Conservation (phyloP, 345 rosid genomes). For the Syzygium aqueum region DNA sequence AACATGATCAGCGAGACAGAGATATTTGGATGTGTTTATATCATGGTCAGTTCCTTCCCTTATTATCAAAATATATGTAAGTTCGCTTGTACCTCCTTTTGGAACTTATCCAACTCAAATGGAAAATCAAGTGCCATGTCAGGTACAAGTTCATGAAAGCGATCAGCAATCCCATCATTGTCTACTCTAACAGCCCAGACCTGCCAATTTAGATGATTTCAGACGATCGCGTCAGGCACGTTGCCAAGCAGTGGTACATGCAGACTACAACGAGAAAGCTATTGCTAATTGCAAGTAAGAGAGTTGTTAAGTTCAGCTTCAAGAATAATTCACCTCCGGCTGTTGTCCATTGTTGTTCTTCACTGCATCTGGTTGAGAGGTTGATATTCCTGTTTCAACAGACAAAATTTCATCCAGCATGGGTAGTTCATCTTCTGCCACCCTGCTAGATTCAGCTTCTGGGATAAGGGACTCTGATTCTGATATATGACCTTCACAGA, state of each 20-base stretch:
- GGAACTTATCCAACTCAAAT: slow-evolving; percentile 84
- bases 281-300: background rate
- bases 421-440: slow-evolving; percentile 30
- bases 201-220: slow-evolving; percentile 22
- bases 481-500: slow-evolving; percentile 26
- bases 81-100: slow-evolving; percentile 57
- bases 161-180: slow-evolving; percentile 63
- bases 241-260: background rate
- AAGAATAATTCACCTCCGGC: slow-evolving; percentile 46
- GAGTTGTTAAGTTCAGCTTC: slow-evolving; percentile 4
- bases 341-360: slow-evolving; percentile 21
- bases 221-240: background rate
- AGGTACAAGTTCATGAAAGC: slow-evolving; percentile 76
- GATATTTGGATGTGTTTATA: background rate
- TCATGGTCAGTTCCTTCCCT: background rate
- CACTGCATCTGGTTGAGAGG: slow-evolving; percentile 22
- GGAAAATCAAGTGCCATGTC: slow-evolving; percentile 90
- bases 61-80: background rate
- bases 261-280: background rate
- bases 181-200: slow-evolving; percentile 67
- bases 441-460: slow-evolving; percentile 24
- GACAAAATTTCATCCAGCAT: slow-evolving; percentile 77
- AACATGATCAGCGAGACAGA: background rate
- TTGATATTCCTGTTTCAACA: slow-evolving; percentile 31
- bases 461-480: slow-evolving; percentile 39